Evolutionary conservation across 2,329 filamentous ascomycete genomes (phyloP).

Genomic region (Phyllosticta capitalensis): DNA sequence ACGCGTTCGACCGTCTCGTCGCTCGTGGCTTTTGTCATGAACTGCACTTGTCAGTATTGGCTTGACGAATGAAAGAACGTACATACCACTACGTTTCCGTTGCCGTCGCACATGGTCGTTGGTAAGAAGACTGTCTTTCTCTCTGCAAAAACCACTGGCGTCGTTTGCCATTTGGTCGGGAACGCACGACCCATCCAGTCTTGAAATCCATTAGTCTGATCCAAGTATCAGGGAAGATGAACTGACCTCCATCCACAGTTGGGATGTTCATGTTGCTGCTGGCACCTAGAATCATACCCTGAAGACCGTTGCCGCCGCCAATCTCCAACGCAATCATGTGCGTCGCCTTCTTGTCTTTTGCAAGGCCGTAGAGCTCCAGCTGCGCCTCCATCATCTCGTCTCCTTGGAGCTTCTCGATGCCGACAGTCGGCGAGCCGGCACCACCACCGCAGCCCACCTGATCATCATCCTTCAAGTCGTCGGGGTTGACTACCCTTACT

Average conservation of each 20-base stretch:
- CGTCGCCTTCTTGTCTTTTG: conserved; percentile 22
- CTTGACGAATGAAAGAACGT: not conserved
- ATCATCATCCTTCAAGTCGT: conserved; percentile 29
- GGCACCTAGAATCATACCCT: conserved; percentile 29
- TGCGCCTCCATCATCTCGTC: conserved; percentile 30
- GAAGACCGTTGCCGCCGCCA: conserved; percentile 15
- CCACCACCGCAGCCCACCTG: conserved; percentile 35
- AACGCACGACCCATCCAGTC: conserved; percentile 42
- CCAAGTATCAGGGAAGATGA: not conserved
- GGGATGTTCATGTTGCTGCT: conserved; percentile 32
- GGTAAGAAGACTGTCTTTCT: conserved; percentile 31
- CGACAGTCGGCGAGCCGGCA: conserved; percentile 37
- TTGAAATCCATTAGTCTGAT: not conserved
- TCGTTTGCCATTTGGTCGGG: conserved; percentile 37
- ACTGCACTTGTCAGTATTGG: conserved; percentile 6
- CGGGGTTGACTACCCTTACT: conserved; percentile 34
- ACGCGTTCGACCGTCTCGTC: conserved; percentile 31
- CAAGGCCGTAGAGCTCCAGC: conserved; percentile 24
- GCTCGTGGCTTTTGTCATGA: conserved; percentile 28
- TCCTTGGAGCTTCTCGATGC: conserved; percentile 29
- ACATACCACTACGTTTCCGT: conserved; percentile 28
- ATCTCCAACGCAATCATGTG: conserved; percentile 13
- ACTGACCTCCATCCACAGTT: conserved; percentile 29
- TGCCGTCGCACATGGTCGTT: conserved; percentile 31
- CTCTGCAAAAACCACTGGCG: conserved; percentile 34